A percentile compares a stretch with the other conserved stretches of the same genome.
Conservation (phyloP, 139 green algal species). For the Micractinium sp. region DNA sequence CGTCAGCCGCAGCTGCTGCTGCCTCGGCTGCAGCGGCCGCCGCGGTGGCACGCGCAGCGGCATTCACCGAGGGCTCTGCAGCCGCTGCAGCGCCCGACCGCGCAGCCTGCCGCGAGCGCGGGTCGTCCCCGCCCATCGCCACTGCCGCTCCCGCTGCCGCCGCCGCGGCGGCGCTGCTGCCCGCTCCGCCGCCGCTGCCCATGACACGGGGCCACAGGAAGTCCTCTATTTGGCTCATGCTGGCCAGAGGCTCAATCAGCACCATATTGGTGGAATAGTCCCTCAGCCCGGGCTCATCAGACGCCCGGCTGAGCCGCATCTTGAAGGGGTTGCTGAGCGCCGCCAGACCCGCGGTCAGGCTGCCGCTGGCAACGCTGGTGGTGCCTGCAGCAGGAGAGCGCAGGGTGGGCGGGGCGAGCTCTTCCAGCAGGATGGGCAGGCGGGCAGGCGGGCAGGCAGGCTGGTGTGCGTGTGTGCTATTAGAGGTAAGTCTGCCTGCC, state of each 20-base stretch:
- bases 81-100: background rate
- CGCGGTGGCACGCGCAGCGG: background rate
- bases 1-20: conserved; percentile 17
- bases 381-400: background rate
- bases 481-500: too few relatives aligned
- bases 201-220: conserved; percentile 91
- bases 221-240: conserved; percentile 92
- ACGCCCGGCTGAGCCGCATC: conserved; percentile 71
- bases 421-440: too few relatives aligned
- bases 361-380: conserved; percentile 39
- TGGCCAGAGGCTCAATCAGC: conserved; percentile 96
- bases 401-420: background rate
- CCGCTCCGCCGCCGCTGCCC: conserved; percentile 2
- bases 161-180: conserved; percentile 1
- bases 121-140: conserved; percentile 24
- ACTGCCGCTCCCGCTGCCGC: background rate
- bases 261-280: conserved; percentile 93
- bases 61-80: conserved; percentile 12
- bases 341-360: conserved; percentile 69
- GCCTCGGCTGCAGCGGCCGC: background rate
- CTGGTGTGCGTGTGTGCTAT: too few relatives aligned
- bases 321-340: conserved; percentile 93
- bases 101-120: conserved; percentile 22
- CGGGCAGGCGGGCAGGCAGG: background rate
- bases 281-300: conserved; percentile 51